Base-by-base conservation (phyloP, 257 asterid species). In the Solanum chaucha region DNA sequence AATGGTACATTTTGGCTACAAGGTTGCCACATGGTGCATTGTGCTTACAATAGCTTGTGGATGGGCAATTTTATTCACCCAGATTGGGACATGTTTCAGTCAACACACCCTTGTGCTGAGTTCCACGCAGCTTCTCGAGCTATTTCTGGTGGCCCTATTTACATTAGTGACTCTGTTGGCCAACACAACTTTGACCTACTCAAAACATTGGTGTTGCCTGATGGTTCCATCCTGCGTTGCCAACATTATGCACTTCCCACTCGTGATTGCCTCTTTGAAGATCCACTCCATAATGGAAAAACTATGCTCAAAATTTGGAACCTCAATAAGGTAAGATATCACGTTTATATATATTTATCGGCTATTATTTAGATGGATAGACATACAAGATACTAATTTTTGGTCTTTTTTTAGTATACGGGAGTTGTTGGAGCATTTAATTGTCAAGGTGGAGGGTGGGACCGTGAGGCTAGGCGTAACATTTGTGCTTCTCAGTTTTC, bases 371-470 rank as follows among this genome's bases (percentile, higher is more conserved):
- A 12, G 10, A 28, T 67, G 20, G 36, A 11, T 6, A 12, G 2
- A 5, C 0, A 24, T 64, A 51, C 9, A 0, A 24, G 4, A 11
- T 11, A 12, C 12, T 38, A 38, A 40, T 61, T 34, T 65, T 38
- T 82, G 22, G 32, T 61, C 14, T 6, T 81, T 87, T 24, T 71
- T 65, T 90, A 96, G 99, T 95, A 90, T 91, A 94, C 96, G 2
- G 99, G 98, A 90, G 98, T 95, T 73, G 87, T 96, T 8, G 99
- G 99, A 2, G 94, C 97, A 7, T 96, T 96, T 87, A 96, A 95
- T 86, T 96, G 99, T 91, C 99, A 96, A 89, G 99, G 99, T 65
- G 99, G 99, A 85, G 99, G 99, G 10, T 96, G 99, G 99, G 84
- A 91, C 86, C 92, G 96, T 5, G 95, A 96, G 75, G 86, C 90